These are phyloP conservation scores for Alternaria angustiovoidea DNA, from an alignment of 2,329 filamentous ascomycete genomes.

Conservation along the genomic window DNA sequence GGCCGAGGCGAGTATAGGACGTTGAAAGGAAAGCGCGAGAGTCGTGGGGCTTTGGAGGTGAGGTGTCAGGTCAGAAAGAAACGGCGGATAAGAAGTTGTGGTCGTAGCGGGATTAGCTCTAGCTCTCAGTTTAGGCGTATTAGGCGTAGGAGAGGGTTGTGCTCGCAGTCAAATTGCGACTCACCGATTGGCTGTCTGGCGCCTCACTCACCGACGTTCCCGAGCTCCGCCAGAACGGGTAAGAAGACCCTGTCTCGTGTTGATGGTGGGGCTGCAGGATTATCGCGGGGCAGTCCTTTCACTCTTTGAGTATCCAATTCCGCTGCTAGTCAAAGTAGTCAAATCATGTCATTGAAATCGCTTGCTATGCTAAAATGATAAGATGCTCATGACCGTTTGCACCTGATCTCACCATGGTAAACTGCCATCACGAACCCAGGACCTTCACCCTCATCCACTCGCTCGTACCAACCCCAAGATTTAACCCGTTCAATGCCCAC, in stretches of 20 bases:
- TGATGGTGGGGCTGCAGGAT: conserved; percentile 8
- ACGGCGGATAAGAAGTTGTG: conserved; percentile 23
- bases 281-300: conserved; percentile 10
- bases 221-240: conserved; percentile 18
- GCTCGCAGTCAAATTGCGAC: conserved; percentile 23
- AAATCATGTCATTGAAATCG: neutral
- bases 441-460: conserved; percentile 89
- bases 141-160: conserved; percentile 8
- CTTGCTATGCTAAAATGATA: conserved; percentile 3
- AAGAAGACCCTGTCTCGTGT: conserved; percentile 24
- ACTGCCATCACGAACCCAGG: conserved; percentile 52
- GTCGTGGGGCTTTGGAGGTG: conserved; percentile 11
- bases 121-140: conserved; percentile 16
- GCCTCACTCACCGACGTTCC: conserved; percentile 15
- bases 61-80: conserved; percentile 11
- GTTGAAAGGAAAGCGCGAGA: neutral
- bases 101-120: conserved; percentile 19
- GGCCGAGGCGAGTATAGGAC: neutral
- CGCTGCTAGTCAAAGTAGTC: neutral
- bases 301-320: conserved; percentile 15
- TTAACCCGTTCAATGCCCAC: conserved; percentile 88
- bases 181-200: conserved; percentile 23
- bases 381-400: neutral
- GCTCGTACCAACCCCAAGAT: conserved; percentile 80
- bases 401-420: neutral